Percentiles rank a stretch among this genome's conserved stretches.
Conservation (phyloP, 352 stramenopile species). For the Pythium brassicae region DNA sequence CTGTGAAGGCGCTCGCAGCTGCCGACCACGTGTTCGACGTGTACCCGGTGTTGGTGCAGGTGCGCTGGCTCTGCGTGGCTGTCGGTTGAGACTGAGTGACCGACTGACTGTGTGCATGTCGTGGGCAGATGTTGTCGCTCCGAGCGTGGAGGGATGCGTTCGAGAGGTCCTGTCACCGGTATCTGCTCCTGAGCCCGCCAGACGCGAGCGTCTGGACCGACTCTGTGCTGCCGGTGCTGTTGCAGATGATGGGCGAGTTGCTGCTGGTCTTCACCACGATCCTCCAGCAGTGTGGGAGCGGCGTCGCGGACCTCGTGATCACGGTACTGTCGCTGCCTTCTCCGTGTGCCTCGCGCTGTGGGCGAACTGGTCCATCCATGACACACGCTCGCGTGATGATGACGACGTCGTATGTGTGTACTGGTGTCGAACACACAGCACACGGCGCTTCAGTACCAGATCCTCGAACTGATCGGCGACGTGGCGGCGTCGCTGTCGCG, state of each 20-base stretch:
- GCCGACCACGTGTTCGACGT: constrained; percentile 28
- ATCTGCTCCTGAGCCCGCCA: constrained; percentile 19
- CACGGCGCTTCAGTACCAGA: constrained; percentile 33
- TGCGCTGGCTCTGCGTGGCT: constrained; percentile 9
- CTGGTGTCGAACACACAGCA: constrained; percentile 20
- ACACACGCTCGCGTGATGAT: neutral
- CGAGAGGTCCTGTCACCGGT: constrained; percentile 21
- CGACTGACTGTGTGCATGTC: neutral
- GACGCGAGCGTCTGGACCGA: constrained; percentile 19
- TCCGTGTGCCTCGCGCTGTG: neutral
- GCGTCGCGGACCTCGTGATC: constrained; percentile 24
- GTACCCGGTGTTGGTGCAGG: constrained; percentile 35
- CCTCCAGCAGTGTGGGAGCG: constrained; percentile 15
- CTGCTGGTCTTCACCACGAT: constrained; percentile 33
- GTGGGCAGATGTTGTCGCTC: constrained; percentile 39
- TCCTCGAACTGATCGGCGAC: constrained; percentile 35
- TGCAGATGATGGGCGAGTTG: constrained; percentile 33
- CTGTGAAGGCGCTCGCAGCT: constrained; percentile 18
- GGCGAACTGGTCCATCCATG: neutral
- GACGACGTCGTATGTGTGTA: neutral
- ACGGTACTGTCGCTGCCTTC: constrained; percentile 15
- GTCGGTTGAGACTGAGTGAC: neutral
- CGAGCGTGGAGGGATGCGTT: constrained; percentile 30
- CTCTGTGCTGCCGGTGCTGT: constrained; percentile 30
- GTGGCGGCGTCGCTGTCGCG: constrained; percentile 18